Evolutionary conservation across 805 yeast species (phyloP), one percentile per base, ranked within the genome.

Genomic region (Wickerhamomyces bisporus): DNA sequence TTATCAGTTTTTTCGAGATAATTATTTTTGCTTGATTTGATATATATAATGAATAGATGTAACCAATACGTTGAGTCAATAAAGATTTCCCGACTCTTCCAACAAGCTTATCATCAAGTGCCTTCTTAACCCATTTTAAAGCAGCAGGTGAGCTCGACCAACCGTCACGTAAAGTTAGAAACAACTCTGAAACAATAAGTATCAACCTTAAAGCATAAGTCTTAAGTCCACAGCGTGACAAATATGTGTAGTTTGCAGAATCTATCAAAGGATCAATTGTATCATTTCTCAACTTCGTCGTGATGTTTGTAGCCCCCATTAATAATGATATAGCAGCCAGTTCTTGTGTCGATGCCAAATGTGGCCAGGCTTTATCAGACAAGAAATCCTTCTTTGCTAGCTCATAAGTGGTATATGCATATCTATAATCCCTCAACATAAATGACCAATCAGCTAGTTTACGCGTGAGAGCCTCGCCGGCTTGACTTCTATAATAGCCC

Each of bases 371-470:
- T 60, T 80, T 83, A 51, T 83, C 93, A 42, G 75, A 73, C 28
- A 76, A 66, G 47, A 81, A 81, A 55, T 89, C 96, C 51, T 83
- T 81, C 42, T 81, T 81, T 27, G 87, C 70, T 35, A 86, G 57
- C 42, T 91, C 98, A 57, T 91, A 91, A 1, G 87, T 83, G 1
- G 84, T 68, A 52, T 83, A 81, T 3, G 97, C 93, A 41, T 77
- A 79, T 56, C 81, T 80, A 67, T 83, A 91, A 63, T 93, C 96
- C 26, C 88, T 75, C n/a, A 89, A 62, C 79, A 93, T 86, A 52
- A 91, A 78, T 6, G 88, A 79, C 86, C 95, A 86, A 58, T 93
- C 98, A 0, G 95, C 98, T 20, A 91, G 65, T 53, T 84, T 82
- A 35, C 98, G 68, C 20, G 88, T 69, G 30, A 76, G 69, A 54